A percentile compares a stretch with the other conserved stretches of the same genome.
Evolutionary conservation across 805 yeast species (phyloP).

Genomic region (Metschnikowia vanudenii): DNA sequence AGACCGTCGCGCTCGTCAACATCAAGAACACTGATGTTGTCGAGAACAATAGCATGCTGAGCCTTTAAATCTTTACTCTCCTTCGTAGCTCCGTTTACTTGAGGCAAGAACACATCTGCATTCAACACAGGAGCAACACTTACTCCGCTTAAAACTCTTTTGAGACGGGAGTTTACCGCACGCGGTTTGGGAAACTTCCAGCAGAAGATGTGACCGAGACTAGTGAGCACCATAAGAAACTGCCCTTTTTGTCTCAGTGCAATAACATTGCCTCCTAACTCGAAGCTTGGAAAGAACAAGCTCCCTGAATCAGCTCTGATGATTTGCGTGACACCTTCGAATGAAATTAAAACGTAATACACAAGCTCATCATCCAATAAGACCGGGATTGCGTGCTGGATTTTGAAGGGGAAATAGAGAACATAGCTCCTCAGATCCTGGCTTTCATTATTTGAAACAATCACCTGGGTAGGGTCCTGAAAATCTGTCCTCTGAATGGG

Average conservation of each 20-base stretch:
- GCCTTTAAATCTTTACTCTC: neutral
- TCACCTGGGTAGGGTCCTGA: conserved; percentile 45
- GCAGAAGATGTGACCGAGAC: conserved; percentile 47
- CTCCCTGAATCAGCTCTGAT: conserved; percentile 46
- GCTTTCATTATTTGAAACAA: conserved; percentile 40
- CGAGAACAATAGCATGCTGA: conserved; percentile 5
- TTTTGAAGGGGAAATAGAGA: conserved; percentile 46
- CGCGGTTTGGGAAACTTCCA: conserved; percentile 43
- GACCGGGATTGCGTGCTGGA: conserved; percentile 46
- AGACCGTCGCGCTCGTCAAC: conserved; percentile 37
- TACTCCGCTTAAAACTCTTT: conserved; percentile 39
- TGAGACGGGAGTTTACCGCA: conserved; percentile 18
- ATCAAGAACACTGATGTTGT: conserved; percentile 26
- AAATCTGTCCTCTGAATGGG: conserved; percentile 44
- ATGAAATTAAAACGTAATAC: conserved; percentile 57
- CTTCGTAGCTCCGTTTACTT: conserved; percentile 4
- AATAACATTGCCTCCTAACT: conserved; percentile 49
- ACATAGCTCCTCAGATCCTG: conserved; percentile 32
- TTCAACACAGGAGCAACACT: conserved; percentile 57
- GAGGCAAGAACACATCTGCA: conserved; percentile 20
- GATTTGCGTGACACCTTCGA: conserved; percentile 53
- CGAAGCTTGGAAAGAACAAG: conserved; percentile 46
- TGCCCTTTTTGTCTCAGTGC: conserved; percentile 34
- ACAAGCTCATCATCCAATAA: conserved; percentile 30
- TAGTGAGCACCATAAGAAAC: conserved; percentile 45